Evolutionary conservation across 2,329 filamentous ascomycete genomes (phyloP), one percentile per base, ranked within the genome.

Genomic region (Hypomyces rosellus): DNA sequence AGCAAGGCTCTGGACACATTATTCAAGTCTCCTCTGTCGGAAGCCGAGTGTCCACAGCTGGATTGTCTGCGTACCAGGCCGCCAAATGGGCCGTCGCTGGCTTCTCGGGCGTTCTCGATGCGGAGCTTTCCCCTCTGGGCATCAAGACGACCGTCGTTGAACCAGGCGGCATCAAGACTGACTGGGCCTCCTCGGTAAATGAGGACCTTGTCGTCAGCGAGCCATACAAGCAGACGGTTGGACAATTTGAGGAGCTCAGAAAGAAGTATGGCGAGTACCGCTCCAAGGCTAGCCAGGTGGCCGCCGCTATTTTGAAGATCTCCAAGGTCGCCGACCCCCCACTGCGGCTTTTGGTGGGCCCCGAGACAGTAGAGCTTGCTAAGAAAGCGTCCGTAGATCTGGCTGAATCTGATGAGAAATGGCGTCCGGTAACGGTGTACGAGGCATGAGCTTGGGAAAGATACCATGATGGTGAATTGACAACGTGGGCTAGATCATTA

Each of bases 121-220:
- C 62, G n/a, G 71, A 74, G 36, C 47, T 72, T 0, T 53, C 61
- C 0, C 55, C 65, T 1, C 55, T 73, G 3, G 70, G 70, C 0
- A 66, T 74, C 46, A 68, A 66, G 41, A 57, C 72, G 1, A 69
- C 66, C 1, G 62, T 70, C 0, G 53, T 71, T 1, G 69, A 71
- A 45, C 71, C 70, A 0, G 70, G 69, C 11, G 69, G 65, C 7
- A 70, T 73, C 39, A 65, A 63, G 43, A 73, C 71, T 0, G 68
- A 73, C 39, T 73, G 65, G 66, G 63, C 65, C 9, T 62, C 55
- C 1, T 56, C 30, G 13, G 20, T 16, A 51, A 13, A 65, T 63
- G 2, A 68, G 65, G 55, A 25, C 51, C 5, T 50, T 59, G 0
- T 51, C 2, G 50, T 70, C 15, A 68, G 59, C 46, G 64, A 70